These are phyloP conservation scores for Lecanicillium sp. DNA, from an alignment of 2,329 filamentous ascomycete genomes.

Conservation along the genomic window DNA sequence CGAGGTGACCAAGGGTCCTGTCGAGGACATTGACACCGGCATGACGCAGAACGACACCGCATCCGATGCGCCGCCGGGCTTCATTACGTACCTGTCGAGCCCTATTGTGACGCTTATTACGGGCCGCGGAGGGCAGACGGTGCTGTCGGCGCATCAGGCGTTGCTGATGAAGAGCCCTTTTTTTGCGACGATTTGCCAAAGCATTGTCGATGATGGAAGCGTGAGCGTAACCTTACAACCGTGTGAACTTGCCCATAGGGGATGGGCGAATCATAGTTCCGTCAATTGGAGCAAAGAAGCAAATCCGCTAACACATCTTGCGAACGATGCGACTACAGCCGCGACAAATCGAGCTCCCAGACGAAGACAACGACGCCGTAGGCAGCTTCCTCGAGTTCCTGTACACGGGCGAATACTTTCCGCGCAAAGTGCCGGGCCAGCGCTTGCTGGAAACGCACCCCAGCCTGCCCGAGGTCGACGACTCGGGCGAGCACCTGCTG, in stretches of 20 bases:
- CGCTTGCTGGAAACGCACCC: slow-evolving; percentile 64
- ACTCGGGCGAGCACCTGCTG: slow-evolving; percentile 74
- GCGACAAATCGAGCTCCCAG: slow-evolving; percentile 58
- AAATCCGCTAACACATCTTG: neutral
- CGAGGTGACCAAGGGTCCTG: slow-evolving; percentile 20
- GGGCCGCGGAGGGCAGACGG: slow-evolving; percentile 52
- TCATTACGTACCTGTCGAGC: slow-evolving; percentile 56
- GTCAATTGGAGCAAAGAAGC: neutral
- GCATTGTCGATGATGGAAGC: slow-evolving; percentile 53
- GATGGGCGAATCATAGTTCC: too few species aligned
- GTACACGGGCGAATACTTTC: slow-evolving; percentile 56
- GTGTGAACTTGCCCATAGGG: too few species aligned
- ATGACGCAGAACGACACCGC: slow-evolving; percentile 28
- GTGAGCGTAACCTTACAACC: slow-evolving; percentile 34
- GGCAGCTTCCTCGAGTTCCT: slow-evolving; percentile 33
- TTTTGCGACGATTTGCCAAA: slow-evolving; percentile 56
- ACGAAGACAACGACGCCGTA: slow-evolving; percentile 26
- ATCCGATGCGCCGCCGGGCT: slow-evolving; percentile 31
- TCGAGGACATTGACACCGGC: slow-evolving; percentile 21
- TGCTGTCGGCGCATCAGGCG: slow-evolving; percentile 72
- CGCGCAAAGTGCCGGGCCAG: slow-evolving; percentile 54
- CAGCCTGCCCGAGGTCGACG: slow-evolving; percentile 57
- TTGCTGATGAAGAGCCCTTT: slow-evolving; percentile 68
- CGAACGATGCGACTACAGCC: slow-evolving; percentile 27
- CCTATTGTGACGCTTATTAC: slow-evolving; percentile 63